Conservation (phyloP, 495 filamentous ascomycete species). For the Podospora anserina region DNA sequence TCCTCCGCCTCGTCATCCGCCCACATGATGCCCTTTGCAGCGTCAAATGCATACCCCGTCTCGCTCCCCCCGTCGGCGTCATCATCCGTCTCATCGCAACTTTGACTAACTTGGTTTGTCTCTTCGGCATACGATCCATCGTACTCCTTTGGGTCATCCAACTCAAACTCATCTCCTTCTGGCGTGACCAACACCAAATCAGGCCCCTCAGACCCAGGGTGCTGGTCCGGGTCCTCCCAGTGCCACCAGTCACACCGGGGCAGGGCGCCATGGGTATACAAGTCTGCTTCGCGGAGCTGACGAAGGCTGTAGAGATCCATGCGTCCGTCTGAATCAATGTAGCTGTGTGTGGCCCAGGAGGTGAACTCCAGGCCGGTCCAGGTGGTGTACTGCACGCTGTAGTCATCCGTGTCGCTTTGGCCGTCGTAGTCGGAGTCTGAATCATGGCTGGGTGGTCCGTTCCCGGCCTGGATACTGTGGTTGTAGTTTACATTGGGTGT, state of each 20-base stretch:
- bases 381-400: background rate
- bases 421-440: background rate
- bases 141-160: slow-evolving; percentile 6
- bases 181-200: background rate
- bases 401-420: background rate
- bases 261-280: background rate
- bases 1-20: background rate
- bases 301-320: background rate
- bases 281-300: background rate
- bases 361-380: slow-evolving; percentile 13
- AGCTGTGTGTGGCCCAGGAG: background rate
- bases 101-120: background rate
- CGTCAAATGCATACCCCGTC: background rate
- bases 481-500: background rate
- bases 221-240: background rate
- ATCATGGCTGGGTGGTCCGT: background rate
- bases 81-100: background rate
- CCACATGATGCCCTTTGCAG: background rate
- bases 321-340: background rate
- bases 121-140: background rate
- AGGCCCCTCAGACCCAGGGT: background rate
- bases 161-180: slow-evolving; percentile 8
- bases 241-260: background rate
- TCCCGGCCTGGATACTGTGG: background rate
- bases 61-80: background rate